Evolutionary conservation across 2,329 filamentous ascomycete species (phyloP), one percentile per base, ranked within the genome.

Genomic region (Mycosphaerella sp.): DNA sequence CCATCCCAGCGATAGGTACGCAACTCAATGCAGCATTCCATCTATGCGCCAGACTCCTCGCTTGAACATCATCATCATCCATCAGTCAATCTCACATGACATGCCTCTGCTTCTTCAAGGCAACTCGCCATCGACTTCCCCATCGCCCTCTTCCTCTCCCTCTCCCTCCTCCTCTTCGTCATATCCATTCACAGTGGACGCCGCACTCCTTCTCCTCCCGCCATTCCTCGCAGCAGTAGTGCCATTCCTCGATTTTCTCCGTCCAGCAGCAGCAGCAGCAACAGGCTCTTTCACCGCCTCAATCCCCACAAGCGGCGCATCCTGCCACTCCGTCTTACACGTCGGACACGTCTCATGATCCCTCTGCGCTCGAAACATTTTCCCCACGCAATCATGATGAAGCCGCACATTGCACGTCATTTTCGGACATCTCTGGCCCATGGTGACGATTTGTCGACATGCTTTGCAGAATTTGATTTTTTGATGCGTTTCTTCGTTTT

Each of bases 391-490:
- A 48, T 84, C 82, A 59, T 90, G 81, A 69, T 96, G 91, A 12
- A 95, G 70, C 9, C 91, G 78, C 9, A 83, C 78, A 31, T 72
- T 75, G 68, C 91, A 96, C 17, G 83, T 78, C 38, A 79, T 72
- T 56, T 86, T 79, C 2, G 77, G 70, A 71, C 91, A 95, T 51
- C 91, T 80, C 76, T 90, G 80, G 0, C 91, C 90, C 59, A 86
- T 75, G 0, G 92, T 98, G 40, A 97, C 82, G 58, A 97, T 86
- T 60, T 95, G 90, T 69, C 83, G 87, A 71, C 93, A 98, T 0
- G 88, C 90, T 66, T 86, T 81, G 69, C 93, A 98, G 59, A 84
- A 82, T 73, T 93, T 95, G 68, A 98, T 87, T 58, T 83, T 82
- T 67, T 89, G 80, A 76, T 80, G 83, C 51, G 62, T 58, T 23